A percentile compares a stretch with the other conserved stretches of the same genome.
Evolutionary conservation across 2,329 filamentous ascomycete species (phyloP).

Genomic region (Orbilia javanica): DNA sequence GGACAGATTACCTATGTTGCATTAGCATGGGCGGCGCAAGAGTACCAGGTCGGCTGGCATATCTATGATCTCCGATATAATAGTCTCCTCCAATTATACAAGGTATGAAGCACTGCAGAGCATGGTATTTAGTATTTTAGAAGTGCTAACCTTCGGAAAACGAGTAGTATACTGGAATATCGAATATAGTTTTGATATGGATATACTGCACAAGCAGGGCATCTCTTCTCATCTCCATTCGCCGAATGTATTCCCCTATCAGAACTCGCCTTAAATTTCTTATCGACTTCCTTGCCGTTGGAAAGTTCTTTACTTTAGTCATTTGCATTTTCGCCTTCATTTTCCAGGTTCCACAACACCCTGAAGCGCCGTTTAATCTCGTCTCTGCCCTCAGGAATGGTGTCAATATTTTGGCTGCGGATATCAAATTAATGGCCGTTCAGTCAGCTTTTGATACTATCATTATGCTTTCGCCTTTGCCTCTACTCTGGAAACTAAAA

Average conservation of each 20-base stretch:
- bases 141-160: background rate
- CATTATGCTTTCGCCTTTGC: conserved; percentile 37
- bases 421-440: conserved; percentile 39
- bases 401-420: conserved; percentile 12
- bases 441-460: conserved; percentile 49
- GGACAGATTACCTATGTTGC: conserved; percentile 37
- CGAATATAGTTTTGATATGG: conserved; percentile 48
- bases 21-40: conserved; percentile 12
- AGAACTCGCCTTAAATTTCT: conserved; percentile 45
- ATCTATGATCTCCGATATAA: conserved; percentile 44
- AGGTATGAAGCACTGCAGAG: too few relatives aligned
- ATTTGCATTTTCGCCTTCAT: conserved; percentile 42
- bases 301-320: conserved; percentile 38
- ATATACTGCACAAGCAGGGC: conserved; percentile 51
- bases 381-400: conserved; percentile 37
- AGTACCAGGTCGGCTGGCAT: conserved; percentile 50
- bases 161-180: conserved; percentile 26
- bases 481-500: conserved; percentile 52
- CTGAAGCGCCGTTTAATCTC: conserved; percentile 41
- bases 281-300: conserved; percentile 47
- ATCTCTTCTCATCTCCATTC: conserved; percentile 50
- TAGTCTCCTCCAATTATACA: conserved; percentile 39
- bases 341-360: conserved; percentile 46
- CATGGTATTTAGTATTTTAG: too few relatives aligned
- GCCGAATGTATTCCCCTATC: conserved; percentile 54